Evolutionary conservation across 768 basidiomycete genomes (phyloP), one percentile per base, ranked within the genome.

Genomic region (Leccinum boreale): DNA sequence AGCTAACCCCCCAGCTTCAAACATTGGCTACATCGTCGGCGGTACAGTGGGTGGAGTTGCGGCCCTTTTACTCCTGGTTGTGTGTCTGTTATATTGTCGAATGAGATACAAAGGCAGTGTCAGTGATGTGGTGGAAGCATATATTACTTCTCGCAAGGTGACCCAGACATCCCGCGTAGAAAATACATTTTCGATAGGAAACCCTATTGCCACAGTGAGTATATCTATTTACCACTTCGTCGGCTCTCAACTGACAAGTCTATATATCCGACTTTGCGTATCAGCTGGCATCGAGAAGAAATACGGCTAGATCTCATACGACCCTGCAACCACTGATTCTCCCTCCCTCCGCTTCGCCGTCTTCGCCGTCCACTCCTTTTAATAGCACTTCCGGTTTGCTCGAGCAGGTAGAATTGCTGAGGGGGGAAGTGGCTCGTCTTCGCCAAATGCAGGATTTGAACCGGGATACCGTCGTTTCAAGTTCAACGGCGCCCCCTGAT

Each of bases 341-440:
- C 0, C n/a, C 50, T 7, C 3, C 51, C 3, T 26, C 51, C 4
- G 5, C 47, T 8, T n/a, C 24, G 4, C 15, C 47, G 0, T 5
- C 42, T 1, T 12, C 53, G 3, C 24, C 48, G 6, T n/a, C 54
- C 9, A 31, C 29, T 31, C 29, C 23, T 35, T 42, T 50, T 0
- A 9, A 36, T 19, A 19, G 17, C 4, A 19, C 35, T 24, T 7
- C 49, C 3, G 46, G 3, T 17, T 23, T 65, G 7, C 7, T 33
- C 1, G 57, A 33, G 28, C 53, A 62, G n/a, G 55, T 65, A 4
- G 63, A 49, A 2, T 3, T 26, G 8, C 46, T 65, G 1, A 47
- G 52, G 31, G 54, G 28, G 1, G 64, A 62, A 36, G 56, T 65
- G 2, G 54, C 58, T 23, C 61, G 58, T 29, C 53, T 65, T 3